These are phyloP conservation scores for Daldinia loculata DNA, from an alignment of 495 filamentous ascomycete genomes.

Conservation along the genomic window DNA sequence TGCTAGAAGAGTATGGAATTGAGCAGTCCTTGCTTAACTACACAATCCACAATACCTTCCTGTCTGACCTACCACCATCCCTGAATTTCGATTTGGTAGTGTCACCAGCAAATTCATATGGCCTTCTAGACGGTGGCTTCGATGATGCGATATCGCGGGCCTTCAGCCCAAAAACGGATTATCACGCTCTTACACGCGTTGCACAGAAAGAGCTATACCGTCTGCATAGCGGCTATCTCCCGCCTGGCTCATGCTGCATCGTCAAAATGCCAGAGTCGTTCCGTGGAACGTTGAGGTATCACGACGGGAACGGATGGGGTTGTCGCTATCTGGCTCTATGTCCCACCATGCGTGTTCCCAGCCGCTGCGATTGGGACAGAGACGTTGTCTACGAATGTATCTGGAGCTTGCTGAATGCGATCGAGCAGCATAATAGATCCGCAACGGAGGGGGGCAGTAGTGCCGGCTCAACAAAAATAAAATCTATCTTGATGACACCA, in stretches of 20 bases:
- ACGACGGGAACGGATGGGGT: not conserved
- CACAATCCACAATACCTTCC: constrained; percentile 1
- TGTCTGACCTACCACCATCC: not conserved
- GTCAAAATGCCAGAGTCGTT: not conserved
- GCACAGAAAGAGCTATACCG: constrained; percentile 1
- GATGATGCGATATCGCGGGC: constrained; percentile 9
- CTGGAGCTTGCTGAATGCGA: constrained; percentile 4
- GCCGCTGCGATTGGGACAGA: not conserved
- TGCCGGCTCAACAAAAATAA: not conserved
- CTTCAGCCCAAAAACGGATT: not conserved
- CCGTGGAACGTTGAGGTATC: constrained; percentile 1
- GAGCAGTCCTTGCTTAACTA: not conserved
- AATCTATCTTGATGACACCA: constrained; percentile 6
- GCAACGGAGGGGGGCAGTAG: not conserved
- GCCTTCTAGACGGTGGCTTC: not conserved
- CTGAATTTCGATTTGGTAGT: constrained; percentile 1
- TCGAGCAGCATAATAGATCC: not conserved
- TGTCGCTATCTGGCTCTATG: not conserved
- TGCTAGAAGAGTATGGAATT: not conserved
- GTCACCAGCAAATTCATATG: constrained; percentile 6
- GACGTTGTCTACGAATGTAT: constrained; percentile 8
- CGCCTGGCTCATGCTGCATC: constrained; percentile 4
- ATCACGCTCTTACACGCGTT: constrained; percentile 2
- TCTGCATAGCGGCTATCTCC: not conserved
- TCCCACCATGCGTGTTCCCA: constrained; percentile 6